A percentile compares a stretch with the other conserved stretches of the same genome.
These are phyloP conservation scores for Peterozyma toletana DNA, from an alignment of 805 yeast genomes.

Conservation along the genomic window DNA sequence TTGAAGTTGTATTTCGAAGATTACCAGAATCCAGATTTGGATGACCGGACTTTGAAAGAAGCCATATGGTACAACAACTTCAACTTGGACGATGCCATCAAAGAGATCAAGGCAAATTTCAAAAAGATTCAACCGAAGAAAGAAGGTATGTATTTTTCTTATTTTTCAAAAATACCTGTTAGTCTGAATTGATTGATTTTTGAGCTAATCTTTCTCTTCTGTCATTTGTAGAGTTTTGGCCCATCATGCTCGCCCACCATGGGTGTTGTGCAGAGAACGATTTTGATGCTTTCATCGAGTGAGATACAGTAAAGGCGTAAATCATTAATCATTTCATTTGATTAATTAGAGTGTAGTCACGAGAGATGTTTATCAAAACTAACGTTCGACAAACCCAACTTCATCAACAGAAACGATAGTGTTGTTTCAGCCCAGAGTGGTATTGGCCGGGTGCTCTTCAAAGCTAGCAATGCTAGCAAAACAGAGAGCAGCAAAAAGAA, in stretches of 20 bases:
- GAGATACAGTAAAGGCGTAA: not conserved
- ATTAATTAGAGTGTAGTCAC: too few relatives aligned
- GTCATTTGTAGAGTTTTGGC: not conserved
- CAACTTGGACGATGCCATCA: constrained; percentile 42
- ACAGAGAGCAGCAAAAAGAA: constrained; percentile 16
- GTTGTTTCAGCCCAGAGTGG: not conserved
- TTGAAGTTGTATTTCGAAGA: constrained; percentile 28
- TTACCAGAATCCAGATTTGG: constrained; percentile 33
- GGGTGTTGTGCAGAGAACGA: not conserved
- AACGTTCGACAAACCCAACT: too few relatives aligned
- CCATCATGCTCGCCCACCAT: not conserved
- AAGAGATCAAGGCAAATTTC: constrained; percentile 32
- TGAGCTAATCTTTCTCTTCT: not conserved
- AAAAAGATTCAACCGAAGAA: constrained; percentile 12
- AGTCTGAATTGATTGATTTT: not conserved
- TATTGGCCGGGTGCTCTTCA: constrained; percentile 15
- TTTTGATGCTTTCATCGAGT: not conserved
- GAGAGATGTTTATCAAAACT: too few relatives aligned
- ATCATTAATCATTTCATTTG: not conserved
- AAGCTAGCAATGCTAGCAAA: constrained; percentile 43
- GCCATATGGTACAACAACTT: constrained; percentile 53
- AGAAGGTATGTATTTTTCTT: not conserved
- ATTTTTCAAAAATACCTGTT: not conserved
- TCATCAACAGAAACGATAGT: not conserved
- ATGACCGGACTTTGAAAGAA: constrained; percentile 47